A percentile compares a stretch with the other conserved stretches of the same genome.
Evolutionary conservation across 441 rosid genomes (phyloP).

Genomic region (Breynia disticha): DNA sequence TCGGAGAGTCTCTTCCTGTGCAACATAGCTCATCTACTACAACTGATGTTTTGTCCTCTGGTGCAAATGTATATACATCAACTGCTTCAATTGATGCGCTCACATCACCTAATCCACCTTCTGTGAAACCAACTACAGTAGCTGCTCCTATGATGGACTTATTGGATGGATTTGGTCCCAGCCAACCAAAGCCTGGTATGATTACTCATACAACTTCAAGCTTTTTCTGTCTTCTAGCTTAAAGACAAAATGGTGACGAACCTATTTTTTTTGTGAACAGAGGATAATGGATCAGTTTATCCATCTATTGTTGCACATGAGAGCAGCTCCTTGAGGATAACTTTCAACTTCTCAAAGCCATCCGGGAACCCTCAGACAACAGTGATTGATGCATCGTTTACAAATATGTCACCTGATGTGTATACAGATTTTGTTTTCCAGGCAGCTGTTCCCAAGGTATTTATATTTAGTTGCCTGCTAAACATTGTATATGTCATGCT

Average conservation of each 20-base stretch:
- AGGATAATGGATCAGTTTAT: constrained; percentile 65
- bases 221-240: constrained; percentile 12
- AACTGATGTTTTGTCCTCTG: constrained; percentile 48
- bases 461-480: constrained; percentile 11
- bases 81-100: constrained; percentile 37
- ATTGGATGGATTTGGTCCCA: constrained; percentile 71
- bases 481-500: not conserved
- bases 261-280: constrained; percentile 37
- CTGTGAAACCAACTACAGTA: constrained; percentile 33
- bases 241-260: constrained; percentile 10
- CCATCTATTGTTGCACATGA: constrained; percentile 74
- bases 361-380: constrained; percentile 71
- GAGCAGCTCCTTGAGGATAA: constrained; percentile 73
- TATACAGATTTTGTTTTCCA: constrained; percentile 81
- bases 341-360: constrained; percentile 71
- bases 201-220: constrained; percentile 7
- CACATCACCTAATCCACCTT: constrained; percentile 30
- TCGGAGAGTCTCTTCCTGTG: constrained; percentile 48
- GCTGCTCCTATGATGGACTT: constrained; percentile 65
- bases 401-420: constrained; percentile 52
- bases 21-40: constrained; percentile 44
- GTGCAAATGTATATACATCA: constrained; percentile 30
- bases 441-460: constrained; percentile 99
- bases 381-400: constrained; percentile 60
- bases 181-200: constrained; percentile 56